Evolutionary conservation across 2,329 filamentous ascomycete genomes (phyloP), one percentile per base, ranked within the genome.

Genomic region (Whalleya microplaca): DNA sequence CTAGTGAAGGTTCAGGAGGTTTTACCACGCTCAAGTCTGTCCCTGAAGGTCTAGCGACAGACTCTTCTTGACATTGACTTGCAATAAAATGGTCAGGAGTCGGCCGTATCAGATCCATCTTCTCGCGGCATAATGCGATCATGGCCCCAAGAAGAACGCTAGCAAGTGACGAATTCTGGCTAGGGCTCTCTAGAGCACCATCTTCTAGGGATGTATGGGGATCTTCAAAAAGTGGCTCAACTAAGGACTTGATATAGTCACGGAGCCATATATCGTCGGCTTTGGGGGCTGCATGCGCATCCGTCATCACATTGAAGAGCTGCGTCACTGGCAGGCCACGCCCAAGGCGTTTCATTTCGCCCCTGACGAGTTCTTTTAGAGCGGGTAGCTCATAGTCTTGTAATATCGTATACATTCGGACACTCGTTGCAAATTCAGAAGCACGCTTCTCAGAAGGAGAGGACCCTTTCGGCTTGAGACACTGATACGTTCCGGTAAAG

Each of bases 401-500:
- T 2, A 65, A 58, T 19, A 63, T 41, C 16, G 48, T 42, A 21
- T 66, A 68, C 12, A 55, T 55, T 27, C 48, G 58, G 37, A 64
- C 53, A 40, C 61, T 53, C 29, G 61, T 67, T 12, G 40, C 53
- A 16, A 69, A 58, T 45, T 68, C 65, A 14, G 42, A 40, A 21
- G 53, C 46, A 10, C 48, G 20, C 29, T 47, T 63, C 32, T 67
- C 59, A 14, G 48, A 19, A 3, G 21, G 41, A 16, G 58, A 56
- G 0, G 32, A 44, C 29, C 63, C 62, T 48, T 61, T 51, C 16
- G 61, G 64, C 32, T 54, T 55, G 16, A 69, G 62, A 20, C 58
- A 64, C 45, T 68, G 62, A 40, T 67, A 69, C 12, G 53, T 63
- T 48, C 53, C 58, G 10, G 65, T 65, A 4, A 64, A 62, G 44